Percentiles rank a stretch among this genome's conserved stretches.
phyloP scores from a whole-genome alignment of 2,329 filamentous ascomycete species.

The Ascochyta lentis region DNA sequence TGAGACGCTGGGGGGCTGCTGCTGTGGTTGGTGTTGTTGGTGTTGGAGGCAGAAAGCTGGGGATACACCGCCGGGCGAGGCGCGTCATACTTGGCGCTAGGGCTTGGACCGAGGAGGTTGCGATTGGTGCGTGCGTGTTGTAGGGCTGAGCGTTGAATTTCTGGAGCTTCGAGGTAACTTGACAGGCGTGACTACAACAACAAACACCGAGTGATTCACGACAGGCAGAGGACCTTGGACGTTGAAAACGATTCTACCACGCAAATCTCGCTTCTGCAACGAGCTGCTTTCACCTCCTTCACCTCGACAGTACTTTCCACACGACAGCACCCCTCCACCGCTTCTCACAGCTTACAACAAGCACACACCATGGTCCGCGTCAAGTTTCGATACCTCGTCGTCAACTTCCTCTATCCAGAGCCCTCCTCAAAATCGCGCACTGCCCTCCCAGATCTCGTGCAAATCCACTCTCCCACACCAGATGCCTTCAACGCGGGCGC shows the following conservation, averaged over 20 bases:
- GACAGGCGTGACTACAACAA: background rate
- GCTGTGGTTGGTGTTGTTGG: conserved; percentile 12
- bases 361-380: conserved; percentile 79
- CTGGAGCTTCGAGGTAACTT: background rate
- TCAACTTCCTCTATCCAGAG: conserved; percentile 88
- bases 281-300: conserved; percentile 1
- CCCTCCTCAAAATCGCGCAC: conserved; percentile 47
- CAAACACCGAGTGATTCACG: too few relatives aligned
- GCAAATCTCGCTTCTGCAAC: background rate
- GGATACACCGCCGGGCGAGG: conserved; percentile 29
- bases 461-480: conserved; percentile 80
- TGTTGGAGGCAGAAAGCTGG: conserved; percentile 29
- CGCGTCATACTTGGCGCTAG: conserved; percentile 33
- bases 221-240: too few relatives aligned
- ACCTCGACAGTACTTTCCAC: background rate
- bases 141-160: conserved; percentile 14
- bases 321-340: background rate
- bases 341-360: background rate
- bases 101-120: conserved; percentile 10
- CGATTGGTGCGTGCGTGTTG: conserved; percentile 7
- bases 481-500: conserved; percentile 70
- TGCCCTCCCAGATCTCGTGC: conserved; percentile 66
- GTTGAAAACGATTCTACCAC: background rate
- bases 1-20: background rate
- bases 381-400: conserved; percentile 94